Evolutionary conservation across 805 yeast species (phyloP), one percentile per base, ranked within the genome.

Genomic region (Metschnikowia dekortorum): DNA sequence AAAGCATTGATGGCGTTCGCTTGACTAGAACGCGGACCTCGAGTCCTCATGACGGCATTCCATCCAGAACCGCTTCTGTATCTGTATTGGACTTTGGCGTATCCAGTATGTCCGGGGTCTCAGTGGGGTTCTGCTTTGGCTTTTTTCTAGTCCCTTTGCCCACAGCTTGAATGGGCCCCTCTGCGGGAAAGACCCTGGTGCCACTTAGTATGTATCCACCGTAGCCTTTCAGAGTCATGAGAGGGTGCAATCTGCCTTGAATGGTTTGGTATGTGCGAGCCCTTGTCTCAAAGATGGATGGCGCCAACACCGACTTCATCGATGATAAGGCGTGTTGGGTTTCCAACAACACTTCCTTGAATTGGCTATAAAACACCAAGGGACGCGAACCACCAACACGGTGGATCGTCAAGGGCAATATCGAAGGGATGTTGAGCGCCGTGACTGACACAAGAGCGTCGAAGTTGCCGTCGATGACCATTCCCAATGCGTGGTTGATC

Each of bases 231-330:
- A 85, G 83, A 0, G 97, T 88, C 99, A 94, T 94, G 53, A 84
- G 63, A 0, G 99, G 99, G 66, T 94, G 99, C 61, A 92, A 74
- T 63, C 95, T 83, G 7, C 98, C 99, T 16, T 96, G 89, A 30
- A 92, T 82, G 3, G 97, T 89, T 71, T 94, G 99, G 65, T 86
- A 91, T 45, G 84, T 84, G 55, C 97, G 80, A 10, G 87, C 94
- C 54, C 88, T 76, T 0, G 95, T 81, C 66, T 91, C 97, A 54
- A 80, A 76, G 22, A 92, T 81, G 13, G 89, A 81, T 5, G 97
- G 96, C 0, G 94, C 92, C 58, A 94, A 72, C 8, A 88, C 80
- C 42, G 89, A 76, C 52, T 81, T 75, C 60, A 91, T 95, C 30
- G 71, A 70, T 55, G 80, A 74, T 40, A 91, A 72, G n/a, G 71